phyloP scores from a whole-genome alignment of 2,329 filamentous ascomycete genomes.

The Neopestalotiopsis rosae region DNA sequence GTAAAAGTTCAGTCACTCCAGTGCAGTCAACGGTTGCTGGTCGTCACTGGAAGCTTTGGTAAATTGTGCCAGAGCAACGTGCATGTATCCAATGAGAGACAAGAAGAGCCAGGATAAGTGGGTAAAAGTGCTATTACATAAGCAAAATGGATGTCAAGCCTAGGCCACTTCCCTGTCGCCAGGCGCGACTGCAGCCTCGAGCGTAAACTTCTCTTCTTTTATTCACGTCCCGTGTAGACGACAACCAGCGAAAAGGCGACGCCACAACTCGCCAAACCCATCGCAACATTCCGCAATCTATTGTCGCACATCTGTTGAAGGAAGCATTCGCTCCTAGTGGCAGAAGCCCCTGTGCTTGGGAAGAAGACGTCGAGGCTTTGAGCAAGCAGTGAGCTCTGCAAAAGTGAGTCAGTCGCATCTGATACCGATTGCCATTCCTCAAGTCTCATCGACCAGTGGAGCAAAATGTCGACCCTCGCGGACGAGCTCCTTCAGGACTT shows the following conservation, averaged over 20 bases:
- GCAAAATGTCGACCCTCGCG: slow-evolving; percentile 82
- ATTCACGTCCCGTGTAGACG: neutral
- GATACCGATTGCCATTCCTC: slow-evolving; percentile 18
- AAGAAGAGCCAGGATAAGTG: too few species aligned
- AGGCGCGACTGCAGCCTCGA: neutral
- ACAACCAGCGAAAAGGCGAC: neutral
- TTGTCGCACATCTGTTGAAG: neutral
- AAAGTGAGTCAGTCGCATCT: slow-evolving; percentile 23
- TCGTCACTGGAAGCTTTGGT: neutral
- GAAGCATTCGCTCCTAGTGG: neutral
- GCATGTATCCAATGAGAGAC: neutral
- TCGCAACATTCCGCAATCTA: neutral
- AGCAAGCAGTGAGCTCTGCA: slow-evolving; percentile 15
- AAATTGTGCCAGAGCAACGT: neutral
- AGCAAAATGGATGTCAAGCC: too few species aligned
- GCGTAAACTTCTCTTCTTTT: neutral
- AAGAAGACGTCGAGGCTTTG: neutral
- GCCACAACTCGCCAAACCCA: neutral
- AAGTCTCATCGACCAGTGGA: slow-evolving; percentile 23
- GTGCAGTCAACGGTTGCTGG: neutral
- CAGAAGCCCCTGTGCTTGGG: neutral
- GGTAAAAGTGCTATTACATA: too few species aligned
- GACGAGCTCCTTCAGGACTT: slow-evolving; percentile 94
- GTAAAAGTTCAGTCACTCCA: neutral
- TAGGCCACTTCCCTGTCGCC: neutral